Evolutionary conservation across 495 filamentous ascomycete species (phyloP).

Genomic region (Penicillium cataractarum): DNA sequence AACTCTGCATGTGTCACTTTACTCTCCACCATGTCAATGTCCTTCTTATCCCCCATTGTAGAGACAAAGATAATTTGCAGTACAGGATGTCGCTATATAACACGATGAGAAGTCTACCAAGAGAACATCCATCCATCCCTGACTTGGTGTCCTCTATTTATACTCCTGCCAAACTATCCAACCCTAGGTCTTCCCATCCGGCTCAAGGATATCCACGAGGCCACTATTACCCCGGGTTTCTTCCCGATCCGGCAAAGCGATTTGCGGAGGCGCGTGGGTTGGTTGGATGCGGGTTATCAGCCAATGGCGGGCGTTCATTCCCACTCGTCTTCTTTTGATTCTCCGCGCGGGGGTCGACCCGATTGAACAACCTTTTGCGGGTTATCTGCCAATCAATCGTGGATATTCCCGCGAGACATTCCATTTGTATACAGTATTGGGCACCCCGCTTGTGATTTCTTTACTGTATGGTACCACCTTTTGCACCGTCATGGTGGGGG

Average conservation of each 20-base stretch:
- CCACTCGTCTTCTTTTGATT: neutral
- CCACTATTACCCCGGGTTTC: neutral
- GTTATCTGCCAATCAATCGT: neutral
- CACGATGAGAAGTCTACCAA: neutral
- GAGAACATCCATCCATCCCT: neutral
- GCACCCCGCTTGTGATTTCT: neutral
- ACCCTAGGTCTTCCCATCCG: neutral
- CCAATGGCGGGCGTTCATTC: neutral
- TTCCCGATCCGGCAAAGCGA: neutral
- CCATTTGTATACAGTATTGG: neutral
- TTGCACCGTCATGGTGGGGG: neutral
- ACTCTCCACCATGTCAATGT: too few relatives aligned
- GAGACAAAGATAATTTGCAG: too few relatives aligned
- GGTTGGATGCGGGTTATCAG: neutral
- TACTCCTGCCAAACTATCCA: neutral
- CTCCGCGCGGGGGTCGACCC: neutral
- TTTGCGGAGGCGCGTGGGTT: neutral
- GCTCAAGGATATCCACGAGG: neutral
- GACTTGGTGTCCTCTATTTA: neutral
- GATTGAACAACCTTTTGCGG: neutral
- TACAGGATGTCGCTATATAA: neutral
- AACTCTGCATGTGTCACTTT: too few relatives aligned
- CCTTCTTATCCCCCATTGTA: too few relatives aligned
- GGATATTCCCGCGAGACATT: neutral
- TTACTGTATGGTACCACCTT: neutral